Percentiles rank a stretch among this genome's conserved stretches.
Evolutionary conservation across 78 protist species (phyloP).

Genomic region (Polysphondylium violaceum): DNA sequence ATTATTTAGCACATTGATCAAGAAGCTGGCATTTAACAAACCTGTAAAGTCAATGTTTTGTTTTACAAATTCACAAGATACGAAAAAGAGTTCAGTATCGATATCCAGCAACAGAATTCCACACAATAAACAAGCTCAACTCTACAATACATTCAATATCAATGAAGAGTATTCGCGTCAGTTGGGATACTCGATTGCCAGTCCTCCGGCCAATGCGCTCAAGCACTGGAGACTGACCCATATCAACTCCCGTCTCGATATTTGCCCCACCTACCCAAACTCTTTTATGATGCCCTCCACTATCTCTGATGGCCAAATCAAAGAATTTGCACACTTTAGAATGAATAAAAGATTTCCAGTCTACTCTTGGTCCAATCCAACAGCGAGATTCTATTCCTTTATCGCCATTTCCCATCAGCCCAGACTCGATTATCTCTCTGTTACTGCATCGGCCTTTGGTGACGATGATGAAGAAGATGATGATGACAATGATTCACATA

Average conservation of each 20-base stretch:
- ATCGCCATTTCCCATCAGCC: constrained; percentile 26
- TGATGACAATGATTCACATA: background rate
- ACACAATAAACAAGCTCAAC: background rate
- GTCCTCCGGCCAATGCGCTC: no score
- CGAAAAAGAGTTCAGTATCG: background rate
- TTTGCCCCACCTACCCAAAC: background rate
- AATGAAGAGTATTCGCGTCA: constrained; percentile 1
- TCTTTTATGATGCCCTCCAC: background rate
- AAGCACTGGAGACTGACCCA: constrained; percentile 29
- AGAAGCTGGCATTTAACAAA: constrained; percentile 24
- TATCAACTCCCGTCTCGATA: background rate
- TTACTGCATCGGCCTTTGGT: background rate
- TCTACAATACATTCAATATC: background rate
- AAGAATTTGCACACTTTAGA: constrained; percentile 12
- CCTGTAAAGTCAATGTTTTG: constrained; percentile 32
- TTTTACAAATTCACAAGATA: background rate
- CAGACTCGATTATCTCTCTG: background rate
- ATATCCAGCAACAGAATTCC: background rate
- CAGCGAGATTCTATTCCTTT: background rate
- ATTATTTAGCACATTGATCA: background rate
- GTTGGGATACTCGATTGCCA: background rate
- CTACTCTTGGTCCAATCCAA: constrained; percentile 15
- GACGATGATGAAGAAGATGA: background rate
- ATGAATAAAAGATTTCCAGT: constrained; percentile 28
- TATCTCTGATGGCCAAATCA: background rate